A percentile compares a stretch with the other conserved stretches of the same genome.
These are phyloP conservation scores for Sclerotinia spermophila DNA, from an alignment of 2,329 filamentous ascomycete genomes.

Conservation along the genomic window DNA sequence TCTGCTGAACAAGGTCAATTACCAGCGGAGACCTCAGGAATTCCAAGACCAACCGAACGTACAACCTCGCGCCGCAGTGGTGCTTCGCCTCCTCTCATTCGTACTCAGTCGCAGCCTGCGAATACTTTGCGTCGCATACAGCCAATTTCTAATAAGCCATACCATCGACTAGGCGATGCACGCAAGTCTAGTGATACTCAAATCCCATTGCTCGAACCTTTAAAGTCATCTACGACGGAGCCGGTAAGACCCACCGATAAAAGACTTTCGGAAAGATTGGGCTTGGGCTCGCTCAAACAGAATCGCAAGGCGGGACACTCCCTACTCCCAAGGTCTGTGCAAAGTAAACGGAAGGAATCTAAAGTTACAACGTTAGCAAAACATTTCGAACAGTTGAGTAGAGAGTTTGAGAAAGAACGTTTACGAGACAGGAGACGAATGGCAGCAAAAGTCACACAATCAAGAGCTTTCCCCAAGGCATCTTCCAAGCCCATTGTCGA, in stretches of 20 bases:
- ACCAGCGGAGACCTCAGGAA: slow-evolving; percentile 32
- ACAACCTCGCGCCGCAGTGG: slow-evolving; percentile 28
- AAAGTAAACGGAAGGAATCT: slow-evolving; percentile 63
- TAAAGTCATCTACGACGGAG: slow-evolving; percentile 32
- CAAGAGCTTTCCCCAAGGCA: slow-evolving; percentile 81
- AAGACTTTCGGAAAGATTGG: slow-evolving; percentile 71
- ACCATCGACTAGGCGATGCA: slow-evolving; percentile 26
- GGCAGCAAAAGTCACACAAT: slow-evolving; percentile 69
- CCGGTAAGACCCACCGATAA: slow-evolving; percentile 49
- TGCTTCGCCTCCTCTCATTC: slow-evolving; percentile 35
- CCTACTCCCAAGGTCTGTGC: slow-evolving; percentile 82
- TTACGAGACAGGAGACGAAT: slow-evolving; percentile 79
- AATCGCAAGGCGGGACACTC: slow-evolving; percentile 59
- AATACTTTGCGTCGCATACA: slow-evolving; percentile 34
- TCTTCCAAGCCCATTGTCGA: slow-evolving; percentile 95
- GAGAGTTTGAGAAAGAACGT: slow-evolving; percentile 86
- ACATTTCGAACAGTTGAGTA: slow-evolving; percentile 94
- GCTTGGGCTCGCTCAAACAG: slow-evolving; percentile 61
- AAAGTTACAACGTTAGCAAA: slow-evolving; percentile 89
- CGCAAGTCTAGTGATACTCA: slow-evolving; percentile 22
- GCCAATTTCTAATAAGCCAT: slow-evolving; percentile 25
- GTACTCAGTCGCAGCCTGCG: slow-evolving; percentile 38
- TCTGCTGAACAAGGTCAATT: slow-evolving; percentile 20
- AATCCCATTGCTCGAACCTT: slow-evolving; percentile 26
- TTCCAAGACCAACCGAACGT: slow-evolving; percentile 36